Evolutionary conservation across 805 yeast species (phyloP).

Genomic region (Saccharomycopsis sp.): DNA sequence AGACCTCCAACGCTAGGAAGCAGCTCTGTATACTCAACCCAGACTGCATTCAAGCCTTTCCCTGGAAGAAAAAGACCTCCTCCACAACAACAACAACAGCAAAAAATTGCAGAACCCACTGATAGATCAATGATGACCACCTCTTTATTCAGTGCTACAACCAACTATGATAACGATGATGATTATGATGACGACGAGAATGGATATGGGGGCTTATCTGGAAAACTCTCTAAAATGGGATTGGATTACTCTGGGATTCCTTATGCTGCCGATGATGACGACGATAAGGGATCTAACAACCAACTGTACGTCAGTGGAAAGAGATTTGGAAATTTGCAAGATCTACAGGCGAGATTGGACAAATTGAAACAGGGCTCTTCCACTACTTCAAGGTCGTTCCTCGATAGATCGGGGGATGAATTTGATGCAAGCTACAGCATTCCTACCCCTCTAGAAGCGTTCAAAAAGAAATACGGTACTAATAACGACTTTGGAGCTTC

Average conservation of each 20-base stretch:
- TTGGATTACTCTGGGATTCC: background rate
- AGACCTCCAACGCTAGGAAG: background rate
- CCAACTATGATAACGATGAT: no score
- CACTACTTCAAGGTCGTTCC: background rate
- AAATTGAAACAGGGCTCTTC: background rate
- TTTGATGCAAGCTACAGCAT: background rate
- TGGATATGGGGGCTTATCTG: background rate
- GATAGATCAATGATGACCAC: background rate
- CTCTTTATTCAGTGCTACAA: background rate
- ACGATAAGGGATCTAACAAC: background rate
- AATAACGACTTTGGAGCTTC: slow-evolving; percentile 1
- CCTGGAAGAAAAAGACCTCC: background rate
- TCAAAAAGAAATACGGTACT: background rate
- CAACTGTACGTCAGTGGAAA: background rate
- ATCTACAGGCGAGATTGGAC: slow-evolving; percentile 1
- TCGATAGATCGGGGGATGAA: background rate
- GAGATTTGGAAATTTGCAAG: background rate
- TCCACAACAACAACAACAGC: background rate
- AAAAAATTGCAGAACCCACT: background rate
- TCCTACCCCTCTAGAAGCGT: background rate
- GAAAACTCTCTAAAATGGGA: background rate
- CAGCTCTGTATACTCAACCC: background rate
- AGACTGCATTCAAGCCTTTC: background rate
- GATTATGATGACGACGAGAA: background rate
- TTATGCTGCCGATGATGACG: background rate